Conservation (phyloP, 805 yeast species). For the Candida broadrunensis region DNA sequence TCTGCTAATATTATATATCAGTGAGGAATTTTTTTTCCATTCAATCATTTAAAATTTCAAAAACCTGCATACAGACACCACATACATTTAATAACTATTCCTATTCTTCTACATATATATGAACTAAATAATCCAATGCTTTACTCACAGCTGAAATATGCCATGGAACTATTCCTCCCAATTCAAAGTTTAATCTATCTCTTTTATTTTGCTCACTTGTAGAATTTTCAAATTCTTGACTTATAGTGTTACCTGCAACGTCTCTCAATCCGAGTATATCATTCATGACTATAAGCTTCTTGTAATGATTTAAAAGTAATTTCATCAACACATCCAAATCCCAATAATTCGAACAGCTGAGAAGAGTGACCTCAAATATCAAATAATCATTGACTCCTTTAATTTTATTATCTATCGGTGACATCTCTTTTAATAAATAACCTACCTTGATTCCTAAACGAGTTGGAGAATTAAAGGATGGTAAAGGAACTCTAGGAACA, state of each 20-base stretch:
- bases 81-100: background rate
- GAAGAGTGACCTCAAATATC: slow-evolving; percentile 60
- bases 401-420: background rate
- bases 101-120: slow-evolving; percentile 47
- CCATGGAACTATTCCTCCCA: slow-evolving; percentile 58
- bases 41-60: too few relatives aligned
- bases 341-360: slow-evolving; percentile 73
- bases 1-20: background rate
- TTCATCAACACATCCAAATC: slow-evolving; percentile 53
- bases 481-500: slow-evolving; percentile 57
- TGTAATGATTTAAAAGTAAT: slow-evolving; percentile 56
- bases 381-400: slow-evolving; percentile 14
- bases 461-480: slow-evolving; percentile 68
- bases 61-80: too few relatives aligned
- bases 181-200: slow-evolving; percentile 6
- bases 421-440: slow-evolving; percentile 48
- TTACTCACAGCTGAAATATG: slow-evolving; percentile 69
- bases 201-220: slow-evolving; percentile 2
- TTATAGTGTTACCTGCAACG: slow-evolving; percentile 13
- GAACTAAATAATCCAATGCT: slow-evolving; percentile 55
- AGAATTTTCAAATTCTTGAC: slow-evolving; percentile 1
- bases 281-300: slow-evolving; percentile 48
- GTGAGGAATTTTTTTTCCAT: background rate
- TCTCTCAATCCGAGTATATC: slow-evolving; percentile 34
- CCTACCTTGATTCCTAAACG: slow-evolving; percentile 72